Base-by-base conservation (phyloP, 2,329 filamentous ascomycete species). In the Dactylellina cionopaga region DNA sequence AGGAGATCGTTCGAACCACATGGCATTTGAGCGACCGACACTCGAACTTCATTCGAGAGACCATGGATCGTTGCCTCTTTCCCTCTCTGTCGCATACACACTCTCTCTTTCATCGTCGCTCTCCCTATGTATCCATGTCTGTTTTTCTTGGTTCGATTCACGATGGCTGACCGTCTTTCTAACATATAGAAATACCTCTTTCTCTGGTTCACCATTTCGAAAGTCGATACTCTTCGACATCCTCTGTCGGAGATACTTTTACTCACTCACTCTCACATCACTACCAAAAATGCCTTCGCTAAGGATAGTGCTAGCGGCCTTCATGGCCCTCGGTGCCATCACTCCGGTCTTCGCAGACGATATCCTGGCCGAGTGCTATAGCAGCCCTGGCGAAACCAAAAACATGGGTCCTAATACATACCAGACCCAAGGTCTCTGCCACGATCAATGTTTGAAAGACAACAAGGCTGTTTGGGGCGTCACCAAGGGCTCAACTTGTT, bases 401-500 rank as follows among this genome's bases (percentile, higher is more conserved):
- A 66, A 65, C 25, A 35, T 43, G 31, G 69, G 69, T 27, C 39
- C 47, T n/a, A 44, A 73, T n/a, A 65, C 69, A 51, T 73, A 73
- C 22, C 69, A 73, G 33, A 58, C 69, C 13, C 60, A 64, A 29
- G 56, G 60, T 27, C 39, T 60, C 6, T 73, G 69, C 13, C 69
- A 47, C 13, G 29, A 59, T 10, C 60, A 60, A 47, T 73, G 69
- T 33, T 7, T 19, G 5, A 27, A 39, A 3, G 27, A 29, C 15
- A 43, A 60, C 9, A 60, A 62, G 22, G 59, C 84, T 0, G 89
- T 92, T 5, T 86, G 89, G 77, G 91, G 84, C 29, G 81, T 91
- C 44, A 86, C 84, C 5, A 83, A 84, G 15, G 86, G 86, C 13
- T 82, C 83, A 15, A 80, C 87, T 74, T 96, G 92, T 81, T 91